These are phyloP conservation scores for Mycena kentingensis DNA, from an alignment of 768 basidiomycete genomes.

Conservation along the genomic window DNA sequence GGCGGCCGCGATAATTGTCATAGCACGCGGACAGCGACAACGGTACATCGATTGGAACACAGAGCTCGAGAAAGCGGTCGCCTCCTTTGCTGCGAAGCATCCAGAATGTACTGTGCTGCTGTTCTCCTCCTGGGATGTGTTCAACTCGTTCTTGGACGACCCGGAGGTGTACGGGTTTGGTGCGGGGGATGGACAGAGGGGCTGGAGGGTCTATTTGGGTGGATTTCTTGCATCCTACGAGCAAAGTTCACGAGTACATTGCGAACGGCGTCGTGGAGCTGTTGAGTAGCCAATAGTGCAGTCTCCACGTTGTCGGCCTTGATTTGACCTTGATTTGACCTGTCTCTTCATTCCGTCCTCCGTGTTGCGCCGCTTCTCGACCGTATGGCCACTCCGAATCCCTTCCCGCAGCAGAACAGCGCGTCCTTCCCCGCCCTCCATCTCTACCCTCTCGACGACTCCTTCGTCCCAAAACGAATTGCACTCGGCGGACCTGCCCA, in stretches of 20 bases:
- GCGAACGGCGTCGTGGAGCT: conserved; percentile 35
- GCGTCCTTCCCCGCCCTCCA: conserved; percentile 45
- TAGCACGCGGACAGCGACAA: neutral
- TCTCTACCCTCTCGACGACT: conserved; percentile 91
- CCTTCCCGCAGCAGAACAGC: conserved; percentile 9
- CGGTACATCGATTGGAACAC: conserved; percentile 38
- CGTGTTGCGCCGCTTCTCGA: too few relatives aligned
- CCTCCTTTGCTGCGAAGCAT: conserved; percentile 32
- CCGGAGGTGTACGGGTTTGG: conserved; percentile 35
- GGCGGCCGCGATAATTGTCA: neutral
- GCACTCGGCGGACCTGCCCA: conserved; percentile 58
- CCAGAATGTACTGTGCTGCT: conserved; percentile 38
- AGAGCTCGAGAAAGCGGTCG: conserved; percentile 25
- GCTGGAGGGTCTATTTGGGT: conserved; percentile 36
- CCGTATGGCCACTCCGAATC: conserved; percentile 5
- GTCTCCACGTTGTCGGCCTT: neutral
- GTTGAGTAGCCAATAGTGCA: conserved; percentile 9
- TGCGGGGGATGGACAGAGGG: conserved; percentile 24
- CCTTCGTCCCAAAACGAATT: conserved; percentile 93
- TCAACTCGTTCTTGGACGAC: conserved; percentile 39
- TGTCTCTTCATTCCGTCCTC: neutral
- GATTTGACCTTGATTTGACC: neutral
- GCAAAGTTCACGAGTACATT: conserved; percentile 37
- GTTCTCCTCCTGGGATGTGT: conserved; percentile 42
- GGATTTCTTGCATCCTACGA: conserved; percentile 43